These are phyloP conservation scores for Orobanche coerulescens DNA, from an alignment of 257 asterid species.

Conservation along the genomic window DNA sequence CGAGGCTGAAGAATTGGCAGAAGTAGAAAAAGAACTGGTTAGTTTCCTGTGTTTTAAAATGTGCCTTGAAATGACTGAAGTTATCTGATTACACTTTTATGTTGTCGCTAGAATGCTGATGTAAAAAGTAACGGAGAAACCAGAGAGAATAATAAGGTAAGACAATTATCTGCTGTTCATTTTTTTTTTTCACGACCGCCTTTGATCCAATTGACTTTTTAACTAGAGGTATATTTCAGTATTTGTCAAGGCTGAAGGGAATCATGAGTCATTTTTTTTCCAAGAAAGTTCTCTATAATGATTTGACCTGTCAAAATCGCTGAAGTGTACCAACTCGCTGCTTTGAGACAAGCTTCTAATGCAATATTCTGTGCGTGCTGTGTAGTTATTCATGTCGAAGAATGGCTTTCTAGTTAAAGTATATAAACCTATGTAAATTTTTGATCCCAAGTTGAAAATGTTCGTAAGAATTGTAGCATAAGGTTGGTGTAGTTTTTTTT, in stretches of 20 bases:
- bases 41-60: constrained; percentile 22
- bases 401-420: constrained; percentile 1
- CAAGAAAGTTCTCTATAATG: neutral
- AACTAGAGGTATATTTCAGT: neutral
- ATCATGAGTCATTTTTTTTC: neutral
- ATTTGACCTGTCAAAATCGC: neutral
- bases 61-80: constrained; percentile 10
- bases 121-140: constrained; percentile 45
- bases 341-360: neutral
- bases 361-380: neutral
- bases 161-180: neutral
- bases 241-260: constrained; percentile 4
- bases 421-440: neutral
- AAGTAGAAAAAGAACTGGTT: constrained; percentile 93
- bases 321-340: neutral
- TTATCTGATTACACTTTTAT: constrained; percentile 24
- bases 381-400: neutral
- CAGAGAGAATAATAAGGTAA: constrained; percentile 48
- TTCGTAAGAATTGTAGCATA: neutral
- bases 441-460: neutral
- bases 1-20: constrained; percentile 74
- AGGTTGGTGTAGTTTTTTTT: neutral
- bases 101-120: constrained; percentile 59
- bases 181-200: neutral
- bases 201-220: neutral